These are phyloP conservation scores for Acmispon strigosus DNA, from an alignment of 306 rosid genomes.

Conservation along the genomic window DNA sequence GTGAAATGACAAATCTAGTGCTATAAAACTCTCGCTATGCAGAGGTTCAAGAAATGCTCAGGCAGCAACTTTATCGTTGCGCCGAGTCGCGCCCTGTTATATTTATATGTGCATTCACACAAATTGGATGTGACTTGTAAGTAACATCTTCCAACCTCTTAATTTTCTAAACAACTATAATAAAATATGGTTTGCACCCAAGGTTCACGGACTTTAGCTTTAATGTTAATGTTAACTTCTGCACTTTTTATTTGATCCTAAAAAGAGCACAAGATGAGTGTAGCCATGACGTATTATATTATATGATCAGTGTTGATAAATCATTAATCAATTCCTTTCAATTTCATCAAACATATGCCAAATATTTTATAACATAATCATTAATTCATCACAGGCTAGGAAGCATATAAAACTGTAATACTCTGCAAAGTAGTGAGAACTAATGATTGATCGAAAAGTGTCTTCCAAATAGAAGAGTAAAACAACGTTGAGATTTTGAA, in stretches of 20 bases:
- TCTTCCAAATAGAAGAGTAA: not conserved
- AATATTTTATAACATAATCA: not conserved
- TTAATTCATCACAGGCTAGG: not conserved
- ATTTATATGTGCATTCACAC: slow-evolving; percentile 22
- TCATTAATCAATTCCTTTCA: not conserved
- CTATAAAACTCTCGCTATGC: too few relatives aligned
- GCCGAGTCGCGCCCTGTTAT: too few relatives aligned
- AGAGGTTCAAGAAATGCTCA: too few relatives aligned
- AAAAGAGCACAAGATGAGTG: not conserved
- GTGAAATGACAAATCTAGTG: too few relatives aligned
- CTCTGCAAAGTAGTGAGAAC: not conserved
- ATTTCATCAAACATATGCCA: slow-evolving; percentile 3
- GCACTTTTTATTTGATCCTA: not conserved
- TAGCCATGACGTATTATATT: not conserved
- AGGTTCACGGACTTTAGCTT: not conserved
- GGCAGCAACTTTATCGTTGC: too few relatives aligned
- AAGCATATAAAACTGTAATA: not conserved
- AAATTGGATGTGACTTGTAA: slow-evolving; percentile 21
- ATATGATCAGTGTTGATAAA: not conserved
- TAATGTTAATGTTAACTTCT: too few relatives aligned
- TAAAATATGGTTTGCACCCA: not conserved
- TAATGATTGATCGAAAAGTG: not conserved
- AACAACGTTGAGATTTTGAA: slow-evolving; percentile 12
- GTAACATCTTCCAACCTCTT: slow-evolving; percentile 4
- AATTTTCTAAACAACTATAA: not conserved